These are phyloP conservation scores for Hypoxylon sp. DNA, from an alignment of 2,329 filamentous ascomycete genomes.

Conservation along the genomic window DNA sequence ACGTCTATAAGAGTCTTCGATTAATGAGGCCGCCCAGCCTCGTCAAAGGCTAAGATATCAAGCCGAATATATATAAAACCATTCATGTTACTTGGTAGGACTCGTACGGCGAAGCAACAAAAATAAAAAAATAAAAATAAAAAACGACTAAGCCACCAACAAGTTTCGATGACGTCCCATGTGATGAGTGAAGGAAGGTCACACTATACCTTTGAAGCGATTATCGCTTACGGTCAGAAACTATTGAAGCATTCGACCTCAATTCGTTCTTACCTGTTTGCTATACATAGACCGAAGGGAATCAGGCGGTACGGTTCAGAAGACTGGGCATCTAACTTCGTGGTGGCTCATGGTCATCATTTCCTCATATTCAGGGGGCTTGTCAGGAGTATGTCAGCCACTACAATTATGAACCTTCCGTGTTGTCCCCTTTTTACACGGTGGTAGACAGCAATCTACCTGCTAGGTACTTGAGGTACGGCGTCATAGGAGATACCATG, in stretches of 20 bases:
- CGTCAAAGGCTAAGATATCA: slow-evolving; percentile 1
- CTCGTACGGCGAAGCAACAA: slow-evolving; percentile 1
- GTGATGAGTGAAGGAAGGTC: slow-evolving; percentile 30
- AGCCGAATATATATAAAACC: slow-evolving; percentile 14
- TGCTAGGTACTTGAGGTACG: neutral
- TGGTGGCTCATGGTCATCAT: neutral
- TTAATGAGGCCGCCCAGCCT: neutral
- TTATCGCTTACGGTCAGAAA: slow-evolving; percentile 10
- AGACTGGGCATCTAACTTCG: slow-evolving; percentile 3
- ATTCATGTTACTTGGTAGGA: neutral
- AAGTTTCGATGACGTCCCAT: slow-evolving; percentile 21
- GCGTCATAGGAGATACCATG: neutral
- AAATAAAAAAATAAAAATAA: slow-evolving; percentile 7
- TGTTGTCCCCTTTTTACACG: neutral
- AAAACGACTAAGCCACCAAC: slow-evolving; percentile 16
- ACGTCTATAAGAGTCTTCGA: neutral
- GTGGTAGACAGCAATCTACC: neutral
- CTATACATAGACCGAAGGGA: neutral
- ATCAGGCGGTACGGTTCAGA: neutral
- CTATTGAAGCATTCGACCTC: neutral
- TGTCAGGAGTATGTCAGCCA: neutral
- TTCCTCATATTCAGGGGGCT: neutral
- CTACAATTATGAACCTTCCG: neutral
- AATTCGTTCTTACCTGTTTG: slow-evolving; percentile 21
- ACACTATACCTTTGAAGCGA: slow-evolving; percentile 4